Evolutionary conservation across 176 grass and related monocot genomes (phyloP), one percentile per base, ranked within the genome.

Genomic region (Carex scoparia): DNA sequence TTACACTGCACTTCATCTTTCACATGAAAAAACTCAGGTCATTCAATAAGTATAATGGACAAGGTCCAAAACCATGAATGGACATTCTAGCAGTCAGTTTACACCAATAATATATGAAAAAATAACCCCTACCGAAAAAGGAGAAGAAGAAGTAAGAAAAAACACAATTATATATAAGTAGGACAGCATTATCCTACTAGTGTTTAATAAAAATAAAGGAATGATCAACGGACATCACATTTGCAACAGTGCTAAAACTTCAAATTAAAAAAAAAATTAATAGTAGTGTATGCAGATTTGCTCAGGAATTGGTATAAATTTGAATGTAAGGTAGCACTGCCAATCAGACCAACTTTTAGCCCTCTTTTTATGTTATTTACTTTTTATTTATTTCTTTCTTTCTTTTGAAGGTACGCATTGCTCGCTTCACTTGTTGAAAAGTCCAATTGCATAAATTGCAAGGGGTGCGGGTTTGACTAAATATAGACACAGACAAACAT

Each of bases 1-100:
- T 53, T 78, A 61, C n/a, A 48, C 9, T 65, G 57, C 30, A 6
- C 69, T 65, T 78, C 61, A 86, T 86, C 84, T 85, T 78, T 78
- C 74, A 78, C 27, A 78, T 55, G 48, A 79, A 86, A 86, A 53
- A 33, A 77, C 13, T 78, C 53, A 30, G 74, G 74, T 56, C 51
- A 78, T 78, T 78, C 2, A 0, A 78, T 12, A 28, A 15, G 2
- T 78, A 78, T 78, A 28, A 78, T 55, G 57, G 27, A 56, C 27
- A 78, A 57, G 56, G 28, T 16, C 12, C 28, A 78, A 57, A 32
- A 44, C 38, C 35, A 44, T 71, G 16, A 71, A 44, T 71, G 42
- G 68, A 71, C 15, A 18, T 71, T 71, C 13, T 44, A 6, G 68
- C 37, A 71, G 32, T 14, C 68, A 71, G 37, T 71, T 71, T 71